Evolutionary conservation across 2,329 filamentous ascomycete genomes (phyloP).

Genomic region (Blastomyces parvus): DNA sequence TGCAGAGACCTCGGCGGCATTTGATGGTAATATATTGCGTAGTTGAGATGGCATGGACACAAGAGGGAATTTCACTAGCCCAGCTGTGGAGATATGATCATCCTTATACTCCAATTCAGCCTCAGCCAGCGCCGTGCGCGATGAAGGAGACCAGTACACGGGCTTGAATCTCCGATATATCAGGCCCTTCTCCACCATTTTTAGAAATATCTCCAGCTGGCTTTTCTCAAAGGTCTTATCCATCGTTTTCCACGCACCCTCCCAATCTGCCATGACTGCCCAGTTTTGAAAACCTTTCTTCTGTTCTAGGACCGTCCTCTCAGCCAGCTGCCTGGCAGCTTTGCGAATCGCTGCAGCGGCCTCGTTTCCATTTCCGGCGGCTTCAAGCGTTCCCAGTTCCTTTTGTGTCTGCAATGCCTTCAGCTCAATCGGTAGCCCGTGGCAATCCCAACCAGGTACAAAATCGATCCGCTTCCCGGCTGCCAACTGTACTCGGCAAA

Average conservation of each 20-base stretch:
- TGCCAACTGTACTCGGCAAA: constrained; percentile 69
- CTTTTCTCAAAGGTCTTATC: constrained; percentile 51
- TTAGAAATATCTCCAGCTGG: constrained; percentile 50
- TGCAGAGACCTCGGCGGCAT: constrained; percentile 54
- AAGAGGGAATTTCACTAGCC: constrained; percentile 67
- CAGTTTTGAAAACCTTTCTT: constrained; percentile 51
- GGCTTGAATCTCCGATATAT: constrained; percentile 55
- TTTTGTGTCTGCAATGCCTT: constrained; percentile 66
- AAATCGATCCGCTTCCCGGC: constrained; percentile 70
- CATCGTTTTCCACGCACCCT: constrained; percentile 54
- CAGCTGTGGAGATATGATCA: constrained; percentile 49
- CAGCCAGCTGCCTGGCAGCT: constrained; percentile 47
- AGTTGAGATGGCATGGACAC: constrained; percentile 38
- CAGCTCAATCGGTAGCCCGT: constrained; percentile 92
- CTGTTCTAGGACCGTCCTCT: constrained; percentile 48
- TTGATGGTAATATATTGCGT: constrained; percentile 29
- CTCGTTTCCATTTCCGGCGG: constrained; percentile 24
- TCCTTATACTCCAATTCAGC: constrained; percentile 58
- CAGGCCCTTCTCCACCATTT: constrained; percentile 53
- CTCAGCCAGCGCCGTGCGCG: constrained; percentile 53
- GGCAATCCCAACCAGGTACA: constrained; percentile 93
- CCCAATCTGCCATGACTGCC: constrained; percentile 58
- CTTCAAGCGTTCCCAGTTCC: constrained; percentile 29
- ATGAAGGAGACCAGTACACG: constrained; percentile 59
- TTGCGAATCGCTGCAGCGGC: constrained; percentile 43